phyloP scores from a whole-genome alignment of 83 land plant genomes.

The Picea mariana region DNA sequence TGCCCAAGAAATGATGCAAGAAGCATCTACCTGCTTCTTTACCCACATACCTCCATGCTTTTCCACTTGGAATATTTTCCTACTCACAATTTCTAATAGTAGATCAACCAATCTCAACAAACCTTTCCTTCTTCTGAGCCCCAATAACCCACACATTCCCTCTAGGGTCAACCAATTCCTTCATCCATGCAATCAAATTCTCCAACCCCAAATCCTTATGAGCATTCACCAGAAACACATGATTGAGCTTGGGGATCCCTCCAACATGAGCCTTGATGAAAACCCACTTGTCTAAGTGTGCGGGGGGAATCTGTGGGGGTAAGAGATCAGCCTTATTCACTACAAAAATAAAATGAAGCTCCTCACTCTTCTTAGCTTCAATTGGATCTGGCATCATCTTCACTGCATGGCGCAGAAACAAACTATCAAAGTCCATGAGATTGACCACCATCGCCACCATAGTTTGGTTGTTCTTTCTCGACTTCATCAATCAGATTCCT shows the following conservation, averaged over 20 bases:
- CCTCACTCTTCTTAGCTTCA: slow-evolving; percentile 66
- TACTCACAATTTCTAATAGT: no score
- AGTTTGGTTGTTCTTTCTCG: slow-evolving; percentile 58
- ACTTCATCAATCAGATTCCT: slow-evolving; percentile 48
- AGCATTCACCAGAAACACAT: slow-evolving; percentile 78
- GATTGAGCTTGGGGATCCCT: slow-evolving; percentile 57
- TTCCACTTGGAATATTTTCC: no score
- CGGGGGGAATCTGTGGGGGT: slow-evolving; percentile 71
- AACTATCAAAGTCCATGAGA: slow-evolving; percentile 87
- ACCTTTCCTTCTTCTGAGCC: slow-evolving; percentile 52
- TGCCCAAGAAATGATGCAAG: no score
- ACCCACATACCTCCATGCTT: no score
- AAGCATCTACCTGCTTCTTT: no score
- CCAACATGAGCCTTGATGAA: slow-evolving; percentile 63
- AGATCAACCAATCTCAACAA: no score
- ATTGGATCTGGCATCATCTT: slow-evolving; percentile 60
- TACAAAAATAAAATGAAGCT: slow-evolving; percentile 27
- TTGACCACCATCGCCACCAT: slow-evolving; percentile 81
- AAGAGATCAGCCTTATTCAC: slow-evolving; percentile 84
- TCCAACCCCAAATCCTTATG: slow-evolving; percentile 76
- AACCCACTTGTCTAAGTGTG: slow-evolving; percentile 61
- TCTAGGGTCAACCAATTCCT: slow-evolving; percentile 57
- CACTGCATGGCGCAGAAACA: slow-evolving; percentile 79
- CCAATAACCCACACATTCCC: slow-evolving; percentile 95
- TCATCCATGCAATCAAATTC: slow-evolving; percentile 58